Evolutionary conservation across 306 rosid species (phyloP), one percentile per base, ranked within the genome.

Genomic region (Cicer judaicum): DNA sequence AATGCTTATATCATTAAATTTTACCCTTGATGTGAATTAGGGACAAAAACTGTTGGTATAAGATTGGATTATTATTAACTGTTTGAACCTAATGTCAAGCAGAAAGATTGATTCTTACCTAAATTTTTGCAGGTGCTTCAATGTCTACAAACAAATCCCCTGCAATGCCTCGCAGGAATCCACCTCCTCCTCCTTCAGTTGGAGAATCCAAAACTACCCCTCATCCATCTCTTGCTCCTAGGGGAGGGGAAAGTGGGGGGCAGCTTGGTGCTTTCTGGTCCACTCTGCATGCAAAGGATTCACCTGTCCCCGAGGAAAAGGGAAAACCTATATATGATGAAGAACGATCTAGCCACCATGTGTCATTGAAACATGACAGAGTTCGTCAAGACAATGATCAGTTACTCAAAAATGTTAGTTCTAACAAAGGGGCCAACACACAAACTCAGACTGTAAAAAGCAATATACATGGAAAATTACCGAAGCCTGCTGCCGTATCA

Each of bases 231-330:
- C 76, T 5, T 80, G 40, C 85, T 59, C 73, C 96, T 16, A 82
- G 64, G 81, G 86, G 83, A 68, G 90, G 85, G 71, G 90, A 85
- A 70, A 84, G 70, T 79, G 93, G 79, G 64, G 96, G 88, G 53
- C 81, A 76, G 73, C 85, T 91, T 79, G 98, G 98, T 67, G 96
- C 92, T 41, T 94, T 92, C 86, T 91, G 99, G 99, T 90, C 95
- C 70, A 85, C 93, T 46, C 81, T 81, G 82, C 98, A 94, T 78
- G 97, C 92, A 41, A 83, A 81, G 70, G 87, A 85, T 24, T 77
- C 90, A 14, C 57, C 61, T 64, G 76, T 64, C 34, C 50, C 75
- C 10, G 88, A 85, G 79, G 93, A 83, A 56, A 75, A 83, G 82
- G 79, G 79, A 24, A 78, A 70, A 54, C 85, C 90, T 19, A 46